Percentiles rank a stretch among this genome's conserved stretches.
Conservation (phyloP, 148 eudicot species). For the Talinum fruticosum region DNA sequence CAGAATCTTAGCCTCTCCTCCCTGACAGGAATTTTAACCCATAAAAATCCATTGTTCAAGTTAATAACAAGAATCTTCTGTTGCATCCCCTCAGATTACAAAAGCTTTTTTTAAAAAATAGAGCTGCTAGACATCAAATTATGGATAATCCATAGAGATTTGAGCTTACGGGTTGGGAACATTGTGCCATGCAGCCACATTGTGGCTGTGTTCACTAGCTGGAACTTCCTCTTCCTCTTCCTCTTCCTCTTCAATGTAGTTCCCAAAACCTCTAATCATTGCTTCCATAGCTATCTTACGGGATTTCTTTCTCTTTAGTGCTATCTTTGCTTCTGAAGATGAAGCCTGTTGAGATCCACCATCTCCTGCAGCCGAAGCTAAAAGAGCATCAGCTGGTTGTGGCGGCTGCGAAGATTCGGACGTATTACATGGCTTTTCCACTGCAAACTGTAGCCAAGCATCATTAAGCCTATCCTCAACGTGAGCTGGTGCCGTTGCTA, state of each 20-base stretch:
- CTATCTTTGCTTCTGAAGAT: conserved; percentile 34
- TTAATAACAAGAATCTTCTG: not conserved
- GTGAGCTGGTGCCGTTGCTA: conserved; percentile 98
- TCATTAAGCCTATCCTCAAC: conserved; percentile 92
- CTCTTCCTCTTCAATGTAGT: conserved; percentile 46
- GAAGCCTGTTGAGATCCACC: conserved; percentile 73
- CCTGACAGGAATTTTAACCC: conserved; percentile 47
- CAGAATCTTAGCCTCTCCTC: conserved; percentile 97
- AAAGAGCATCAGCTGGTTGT: conserved; percentile 56
- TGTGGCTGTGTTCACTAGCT: conserved; percentile 48
- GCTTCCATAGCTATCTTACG: conserved; percentile 90
- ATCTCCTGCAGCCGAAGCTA: conserved; percentile 70
- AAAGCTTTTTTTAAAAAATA: not conserved
- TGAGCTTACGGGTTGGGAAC: conserved; percentile 90
- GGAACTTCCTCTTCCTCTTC: conserved; percentile 45
- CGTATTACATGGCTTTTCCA: conserved; percentile 46
- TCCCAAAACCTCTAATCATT: conserved; percentile 75
- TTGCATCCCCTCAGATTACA: not conserved
- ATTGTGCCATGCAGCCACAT: conserved; percentile 99
- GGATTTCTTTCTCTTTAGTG: conserved; percentile 55
- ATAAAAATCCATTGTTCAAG: conserved; percentile 13
- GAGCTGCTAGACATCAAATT: conserved; percentile 1
- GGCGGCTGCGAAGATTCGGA: conserved; percentile 33
- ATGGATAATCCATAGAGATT: not conserved
- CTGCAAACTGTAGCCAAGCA: conserved; percentile 98